Base-by-base conservation (phyloP, 345 rosid genomes). In the Stellera chamaejasme region DNA sequence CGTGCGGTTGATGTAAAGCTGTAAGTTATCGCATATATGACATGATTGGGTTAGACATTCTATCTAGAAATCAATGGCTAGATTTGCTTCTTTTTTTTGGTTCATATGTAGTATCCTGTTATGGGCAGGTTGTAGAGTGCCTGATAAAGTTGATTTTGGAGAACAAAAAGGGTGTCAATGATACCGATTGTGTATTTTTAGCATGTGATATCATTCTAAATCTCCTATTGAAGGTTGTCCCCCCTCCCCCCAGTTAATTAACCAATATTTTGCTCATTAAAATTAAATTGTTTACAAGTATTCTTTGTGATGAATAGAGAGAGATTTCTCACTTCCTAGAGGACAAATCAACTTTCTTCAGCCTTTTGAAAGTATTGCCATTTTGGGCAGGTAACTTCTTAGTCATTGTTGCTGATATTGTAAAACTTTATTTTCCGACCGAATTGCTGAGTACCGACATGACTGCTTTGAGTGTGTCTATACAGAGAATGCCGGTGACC, bases 181-280 rank as follows among this genome's bases (percentile, higher is more conserved):
- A 84, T 27, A 56, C 65, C 55, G 66, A 77, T 63, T 57, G 74
- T 65, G 61, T 84, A 59, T 86, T 73, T 71, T 60, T 92, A 85
- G 97, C 97, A 6, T 88, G 96, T 50, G 97, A 89, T 76, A 82
- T 91, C 25, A 61, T 92, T 65, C 52, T 86, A 85, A 88, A 84
- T 75, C 60, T 88, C 62, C 91, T 88, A 67, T 55, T 89, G 79
- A 86, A 89, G 95, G 98, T 88, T 42, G 67, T 45, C 27, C 16
- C 66, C 23, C 54, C 13, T 67, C 59, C 47, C 60, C 45, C 9
- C 51, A 41, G 15, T 56, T 43, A 48, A 25, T 11, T 42, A 44
- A 23, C 43, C 46, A 53, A 50, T 25, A 27, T 5, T 7, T 52
- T 48, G 10, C 26, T 32, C 9, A 4, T 32, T 32, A 8, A 32